Percentiles rank a stretch among this genome's conserved stretches.
Evolutionary conservation across 108 stramenopile genomes (phyloP).

Genomic region (Skeletonema menzelii): DNA sequence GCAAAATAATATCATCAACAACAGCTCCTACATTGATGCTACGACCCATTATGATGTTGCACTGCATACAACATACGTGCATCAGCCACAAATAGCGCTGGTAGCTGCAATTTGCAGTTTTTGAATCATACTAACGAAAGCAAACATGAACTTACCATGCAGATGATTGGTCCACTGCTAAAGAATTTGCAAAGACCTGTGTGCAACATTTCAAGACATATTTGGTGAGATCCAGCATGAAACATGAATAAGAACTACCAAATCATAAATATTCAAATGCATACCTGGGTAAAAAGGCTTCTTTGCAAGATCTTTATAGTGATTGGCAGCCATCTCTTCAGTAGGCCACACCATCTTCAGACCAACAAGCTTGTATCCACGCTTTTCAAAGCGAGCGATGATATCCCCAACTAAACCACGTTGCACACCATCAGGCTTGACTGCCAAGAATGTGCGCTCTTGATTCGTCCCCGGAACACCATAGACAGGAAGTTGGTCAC

Average conservation of each 20-base stretch:
- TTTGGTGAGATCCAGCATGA: not conserved
- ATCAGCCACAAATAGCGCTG: too few species aligned
- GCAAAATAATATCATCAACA: not conserved
- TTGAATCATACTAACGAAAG: not conserved
- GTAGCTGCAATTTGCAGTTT: too few species aligned
- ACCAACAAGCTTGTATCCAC: slow-evolving; percentile 88
- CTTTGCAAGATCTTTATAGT: slow-evolving; percentile 90
- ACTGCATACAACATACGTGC: too few species aligned
- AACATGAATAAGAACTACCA: not conserved
- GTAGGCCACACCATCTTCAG: slow-evolving; percentile 93
- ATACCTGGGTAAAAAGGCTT: slow-evolving; percentile 89
- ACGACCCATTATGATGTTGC: too few species aligned
- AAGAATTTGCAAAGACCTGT: slow-evolving; percentile 87
- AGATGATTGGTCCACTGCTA: slow-evolving; percentile 89
- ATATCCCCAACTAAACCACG: slow-evolving; percentile 93
- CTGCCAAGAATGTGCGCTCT: slow-evolving; percentile 90
- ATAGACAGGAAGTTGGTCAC: slow-evolving; percentile 64
- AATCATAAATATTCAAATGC: not conserved
- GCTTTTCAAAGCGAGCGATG: slow-evolving; percentile 92
- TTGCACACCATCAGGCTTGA: slow-evolving; percentile 97
- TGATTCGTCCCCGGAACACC: slow-evolving; percentile 79
- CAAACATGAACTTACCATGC: slow-evolving; percentile 50
- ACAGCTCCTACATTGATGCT: too few species aligned
- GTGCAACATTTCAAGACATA: too few species aligned
- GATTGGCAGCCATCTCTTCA: slow-evolving; percentile 83